Evolutionary conservation across 768 basidiomycete species (phyloP), one percentile per base, ranked within the genome.

Genomic region (Pulveroboletus sp.): DNA sequence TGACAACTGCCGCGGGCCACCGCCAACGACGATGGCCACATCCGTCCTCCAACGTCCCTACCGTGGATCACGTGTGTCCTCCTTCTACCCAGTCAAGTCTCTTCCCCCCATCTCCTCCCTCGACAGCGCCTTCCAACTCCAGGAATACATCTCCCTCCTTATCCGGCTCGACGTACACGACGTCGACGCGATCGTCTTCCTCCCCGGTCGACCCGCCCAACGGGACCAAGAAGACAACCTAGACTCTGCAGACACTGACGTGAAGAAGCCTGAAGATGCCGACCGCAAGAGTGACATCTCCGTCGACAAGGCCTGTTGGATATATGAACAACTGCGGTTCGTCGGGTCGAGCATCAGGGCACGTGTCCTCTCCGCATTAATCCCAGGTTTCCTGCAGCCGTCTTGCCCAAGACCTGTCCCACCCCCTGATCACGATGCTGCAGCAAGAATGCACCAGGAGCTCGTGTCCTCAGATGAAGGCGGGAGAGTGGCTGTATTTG

Each of bases 401-500:
- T 18, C 80, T 94, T 10, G 89, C 90, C 6, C 88, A 90, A 67
- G 92, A 94, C 66, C 75, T 94, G 30, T 83, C 87, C 0, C 84
- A 91, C 59, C 90, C 91, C 5, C 75, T 93, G 37, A 88, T 94
- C 40, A 89, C 86, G 2, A 83, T 82, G 63, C 71, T 93, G 36
- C 91, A 93, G 64, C 83, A 86, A 58, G 89, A 91, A 65, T 98
- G 94, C 64, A 90, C 85, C 11, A 81, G 89, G 35, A 70, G 77
- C 32, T 81, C 86, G 9, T 99, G 95, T 74, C 91, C 93, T 1
- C 86, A 95, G 70, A 99, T 99, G 95, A 94, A 94, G 68, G 93
- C 94, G n/a, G 91, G 90, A 48, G 92, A 97, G 73, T 97, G 95
- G 95, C 76, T 91, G 27, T 98, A 96, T 69, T 72, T 97, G 6